These are phyloP conservation scores for Diutina sp. DNA, from an alignment of 1,139 yeast species.

Conservation along the genomic window DNA sequence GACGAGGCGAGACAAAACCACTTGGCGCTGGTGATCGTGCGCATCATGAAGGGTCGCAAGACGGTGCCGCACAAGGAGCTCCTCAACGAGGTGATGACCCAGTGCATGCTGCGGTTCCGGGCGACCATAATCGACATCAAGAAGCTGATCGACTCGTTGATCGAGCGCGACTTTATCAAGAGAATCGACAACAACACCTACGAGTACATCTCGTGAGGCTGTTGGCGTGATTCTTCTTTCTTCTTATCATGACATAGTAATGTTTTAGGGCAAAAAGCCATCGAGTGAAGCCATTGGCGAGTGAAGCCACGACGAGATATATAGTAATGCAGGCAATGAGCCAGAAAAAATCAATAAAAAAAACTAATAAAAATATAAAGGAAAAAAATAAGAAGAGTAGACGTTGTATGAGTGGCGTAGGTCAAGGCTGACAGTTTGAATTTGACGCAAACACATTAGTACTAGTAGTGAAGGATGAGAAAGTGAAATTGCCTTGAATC, in stretches of 20 bases:
- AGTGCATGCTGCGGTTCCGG: conserved; percentile 71
- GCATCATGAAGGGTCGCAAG: conserved; percentile 93
- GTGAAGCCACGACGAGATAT: no score
- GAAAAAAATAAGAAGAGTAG: no score
- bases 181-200: conserved; percentile 69
- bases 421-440: no score
- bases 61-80: conserved; percentile 65
- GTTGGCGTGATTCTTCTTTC: neutral
- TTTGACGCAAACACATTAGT: no score
- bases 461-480: no score
- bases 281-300: neutral
- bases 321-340: no score
- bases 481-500: no score
- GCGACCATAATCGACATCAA: conserved; percentile 83
- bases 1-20: conserved; percentile 79
- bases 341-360: no score
- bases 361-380: no score
- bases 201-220: conserved; percentile 29
- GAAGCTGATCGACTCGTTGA: conserved; percentile 71
- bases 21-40: conserved; percentile 85
- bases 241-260: neutral
- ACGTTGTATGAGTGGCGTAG: no score
- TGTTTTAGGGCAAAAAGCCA: neutral
- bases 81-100: conserved; percentile 82
- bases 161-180: conserved; percentile 76